Base-by-base conservation (phyloP, 2,329 filamentous ascomycete genomes). In the Fusarium siculi region DNA sequence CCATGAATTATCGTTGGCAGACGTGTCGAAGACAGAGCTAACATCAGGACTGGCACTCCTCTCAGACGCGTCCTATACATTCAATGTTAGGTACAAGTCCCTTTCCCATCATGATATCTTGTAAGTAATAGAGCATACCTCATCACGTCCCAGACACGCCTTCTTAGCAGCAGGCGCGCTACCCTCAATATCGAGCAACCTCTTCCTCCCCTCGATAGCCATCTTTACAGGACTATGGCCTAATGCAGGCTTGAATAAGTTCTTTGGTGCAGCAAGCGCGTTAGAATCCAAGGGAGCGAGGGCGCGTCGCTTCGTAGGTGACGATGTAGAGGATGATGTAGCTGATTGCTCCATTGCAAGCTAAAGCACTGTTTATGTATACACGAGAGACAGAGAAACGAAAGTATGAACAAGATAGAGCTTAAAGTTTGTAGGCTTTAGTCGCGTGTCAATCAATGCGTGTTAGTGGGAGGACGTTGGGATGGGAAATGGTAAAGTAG, bases 21-120 rank as follows among this genome's bases (percentile, higher is more conserved):
- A 87, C 63, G 78, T 81, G 77, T 89, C 87, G 68, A 89, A 88
- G 43, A 88, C 77, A 25, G 87, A 87, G 23, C 84, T 85, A 19
- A 83, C 80, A 55, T 84, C 84, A 8, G 86, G 83, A 16, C 84
- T 81, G 9, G 76, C 70, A 42, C 80, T 80, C 54, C 74, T 78
- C 47, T 80, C 80, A 37, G 72, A 77, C 76, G 75, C 70, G 76
- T 76, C 74, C 74, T 78, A 43, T 2, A 43, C 21, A 18, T 7
- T 25, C 18, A 37, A 28, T 56, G 54, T 76, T n/a, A 76, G 66
- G 5, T 55, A 34, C 4, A 2, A 21, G 7, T 63, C 28, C 10
- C 23, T 39, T 19, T 50, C 7, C 21, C 7, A 40, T 37, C 28
- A 66, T 54, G 15, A 43, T 23, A 49, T n/a, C n/a, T 42, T 43